Evolutionary conservation across 2,329 filamentous ascomycete species (phyloP).

Genomic region (Paracamarosporium sp.): DNA sequence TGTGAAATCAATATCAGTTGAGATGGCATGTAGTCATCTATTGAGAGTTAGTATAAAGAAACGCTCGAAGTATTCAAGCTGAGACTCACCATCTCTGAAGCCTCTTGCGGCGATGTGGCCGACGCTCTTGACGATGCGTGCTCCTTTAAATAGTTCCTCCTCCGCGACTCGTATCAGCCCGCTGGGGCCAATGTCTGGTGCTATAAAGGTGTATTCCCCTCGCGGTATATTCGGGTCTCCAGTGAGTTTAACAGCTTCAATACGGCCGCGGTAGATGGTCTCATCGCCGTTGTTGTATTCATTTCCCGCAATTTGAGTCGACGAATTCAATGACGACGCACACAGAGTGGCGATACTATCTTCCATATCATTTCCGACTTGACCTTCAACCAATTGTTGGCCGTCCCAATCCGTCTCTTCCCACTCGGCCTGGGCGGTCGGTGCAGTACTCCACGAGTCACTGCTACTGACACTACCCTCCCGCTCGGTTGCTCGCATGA

Average conservation of each 20-base stretch:
- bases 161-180: slow-evolving; percentile 70
- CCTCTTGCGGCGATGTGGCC: slow-evolving; percentile 80
- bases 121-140: slow-evolving; percentile 73
- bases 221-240: slow-evolving; percentile 90
- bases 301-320: not conserved
- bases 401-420: slow-evolving; percentile 14
- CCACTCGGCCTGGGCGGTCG: slow-evolving; percentile 20
- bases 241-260: slow-evolving; percentile 89
- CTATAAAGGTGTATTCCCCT: slow-evolving; percentile 82
- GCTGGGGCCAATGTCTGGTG: slow-evolving; percentile 73
- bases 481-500: slow-evolving; percentile 30
- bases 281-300: slow-evolving; percentile 24
- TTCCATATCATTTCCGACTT: slow-evolving; percentile 33
- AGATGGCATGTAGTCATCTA: slow-evolving; percentile 76
- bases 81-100: slow-evolving; percentile 72
- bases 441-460: slow-evolving; percentile 41
- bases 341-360: slow-evolving; percentile 48
- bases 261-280: slow-evolving; percentile 65
- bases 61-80: not conserved
- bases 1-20: slow-evolving; percentile 80
- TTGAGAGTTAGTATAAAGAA: not conserved
- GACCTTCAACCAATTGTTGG: slow-evolving; percentile 20
- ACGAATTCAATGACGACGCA: slow-evolving; percentile 7
- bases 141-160: slow-evolving; percentile 75
- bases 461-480: slow-evolving; percentile 37